Evolutionary conservation across 2,329 filamentous ascomycete species (phyloP).

Genomic region (Penicillium sp.): DNA sequence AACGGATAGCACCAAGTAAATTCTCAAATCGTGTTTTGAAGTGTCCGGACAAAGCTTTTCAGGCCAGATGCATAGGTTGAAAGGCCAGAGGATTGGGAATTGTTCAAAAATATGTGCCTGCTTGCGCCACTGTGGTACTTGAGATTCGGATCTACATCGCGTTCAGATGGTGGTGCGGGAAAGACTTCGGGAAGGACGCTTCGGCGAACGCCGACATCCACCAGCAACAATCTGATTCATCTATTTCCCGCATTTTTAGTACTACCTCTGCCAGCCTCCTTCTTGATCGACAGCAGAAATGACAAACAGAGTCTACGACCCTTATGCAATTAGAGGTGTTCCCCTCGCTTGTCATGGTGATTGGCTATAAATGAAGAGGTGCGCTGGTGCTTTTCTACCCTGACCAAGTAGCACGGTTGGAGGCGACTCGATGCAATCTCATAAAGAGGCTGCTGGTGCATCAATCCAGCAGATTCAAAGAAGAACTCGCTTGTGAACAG

Average conservation of each 20-base stretch:
- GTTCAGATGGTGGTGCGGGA: not conserved
- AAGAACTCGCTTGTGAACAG: not conserved
- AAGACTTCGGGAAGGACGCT: not conserved
- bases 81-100: not conserved
- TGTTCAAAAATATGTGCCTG: not conserved
- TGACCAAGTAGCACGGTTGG: not conserved
- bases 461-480: not conserved
- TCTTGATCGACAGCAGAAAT: not conserved
- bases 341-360: not conserved
- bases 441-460: not conserved
- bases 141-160: constrained; percentile 5
- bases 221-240: not conserved
- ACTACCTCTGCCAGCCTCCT: not conserved
- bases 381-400: not conserved
- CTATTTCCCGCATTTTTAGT: not conserved
- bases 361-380: not conserved
- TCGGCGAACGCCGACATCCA: constrained; percentile 5
- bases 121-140: not conserved
- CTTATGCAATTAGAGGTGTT: not conserved
- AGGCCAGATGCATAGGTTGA: not conserved
- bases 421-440: not conserved
- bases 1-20: too few relatives aligned
- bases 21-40: not conserved
- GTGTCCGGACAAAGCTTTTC: not conserved
- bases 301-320: not conserved